These are phyloP conservation scores for Mortierella sp. DNA, from an alignment of 371 early-diverging fungal genomes.

Conservation along the genomic window DNA sequence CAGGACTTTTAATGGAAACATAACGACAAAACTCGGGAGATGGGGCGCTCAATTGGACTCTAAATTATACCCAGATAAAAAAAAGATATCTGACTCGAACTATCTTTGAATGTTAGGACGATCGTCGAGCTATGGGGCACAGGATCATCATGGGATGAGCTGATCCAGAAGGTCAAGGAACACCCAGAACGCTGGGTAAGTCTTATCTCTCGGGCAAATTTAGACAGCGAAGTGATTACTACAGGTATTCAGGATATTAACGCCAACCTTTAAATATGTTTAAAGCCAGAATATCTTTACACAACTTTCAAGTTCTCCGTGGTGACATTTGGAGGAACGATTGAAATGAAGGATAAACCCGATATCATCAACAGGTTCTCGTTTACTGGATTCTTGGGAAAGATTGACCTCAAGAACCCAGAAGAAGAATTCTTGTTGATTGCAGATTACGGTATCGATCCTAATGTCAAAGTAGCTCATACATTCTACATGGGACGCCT, in stretches of 20 bases:
- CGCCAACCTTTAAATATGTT: no score
- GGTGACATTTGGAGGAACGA: conserved; percentile 80
- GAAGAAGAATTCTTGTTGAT: conserved; percentile 80
- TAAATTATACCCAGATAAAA: no score
- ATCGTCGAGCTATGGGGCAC: conserved; percentile 86
- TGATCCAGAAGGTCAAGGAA: conserved; percentile 71
- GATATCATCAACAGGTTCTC: conserved; percentile 83
- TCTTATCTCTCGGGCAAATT: neutral
- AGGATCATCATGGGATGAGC: conserved; percentile 70
- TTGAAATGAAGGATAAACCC: conserved; percentile 77
- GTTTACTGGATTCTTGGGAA: conserved; percentile 82
- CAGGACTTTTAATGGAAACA: neutral
- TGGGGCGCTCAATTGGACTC: neutral
- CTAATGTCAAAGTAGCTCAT: conserved; percentile 55
- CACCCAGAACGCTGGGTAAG: conserved; percentile 71
- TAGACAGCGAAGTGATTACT: neutral
- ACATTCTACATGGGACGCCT: conserved; percentile 81
- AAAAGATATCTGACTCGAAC: neutral
- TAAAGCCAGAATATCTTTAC: conserved; percentile 67
- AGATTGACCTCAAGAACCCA: conserved; percentile 89
- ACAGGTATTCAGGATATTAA: no score
- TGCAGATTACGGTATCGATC: conserved; percentile 81
- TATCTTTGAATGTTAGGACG: conserved; percentile 59
- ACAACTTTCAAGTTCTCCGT: conserved; percentile 88
- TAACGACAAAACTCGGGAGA: neutral